These are phyloP conservation scores for Amanita muscaria DNA, from an alignment of 768 basidiomycete genomes.

Conservation along the genomic window DNA sequence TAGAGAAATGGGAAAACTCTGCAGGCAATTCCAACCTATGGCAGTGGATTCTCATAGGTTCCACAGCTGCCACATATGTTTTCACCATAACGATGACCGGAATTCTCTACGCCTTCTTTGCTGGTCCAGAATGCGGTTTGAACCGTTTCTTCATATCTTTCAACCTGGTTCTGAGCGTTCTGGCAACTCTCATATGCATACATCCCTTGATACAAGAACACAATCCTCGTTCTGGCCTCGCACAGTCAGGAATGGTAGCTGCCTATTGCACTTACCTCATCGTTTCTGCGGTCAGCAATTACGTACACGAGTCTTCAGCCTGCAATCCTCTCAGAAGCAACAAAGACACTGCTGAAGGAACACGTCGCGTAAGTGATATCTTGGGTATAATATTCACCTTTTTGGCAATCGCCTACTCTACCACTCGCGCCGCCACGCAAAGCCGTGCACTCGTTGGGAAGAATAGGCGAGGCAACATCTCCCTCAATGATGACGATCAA, in stretches of 20 bases:
- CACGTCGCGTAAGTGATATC: conserved; percentile 79
- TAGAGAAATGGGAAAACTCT: conserved; percentile 89
- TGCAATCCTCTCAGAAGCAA: conserved; percentile 85
- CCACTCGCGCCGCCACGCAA: conserved; percentile 91
- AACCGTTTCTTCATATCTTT: conserved; percentile 98
- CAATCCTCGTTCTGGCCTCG: conserved; percentile 91
- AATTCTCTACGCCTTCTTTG: conserved; percentile 88
- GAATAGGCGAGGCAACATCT: conserved; percentile 54
- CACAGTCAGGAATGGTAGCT: conserved; percentile 95
- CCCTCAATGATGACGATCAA: conserved; percentile 45
- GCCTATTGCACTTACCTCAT: conserved; percentile 95
- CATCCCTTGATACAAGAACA: conserved; percentile 83
- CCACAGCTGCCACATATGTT: conserved; percentile 83
- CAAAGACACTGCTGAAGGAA: conserved; percentile 42
- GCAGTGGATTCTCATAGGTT: conserved; percentile 94
- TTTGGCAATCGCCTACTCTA: conserved; percentile 96
- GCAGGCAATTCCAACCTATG: conserved; percentile 69
- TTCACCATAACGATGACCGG: conserved; percentile 80
- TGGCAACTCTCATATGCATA: conserved; percentile 77
- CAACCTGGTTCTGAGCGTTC: conserved; percentile 74
- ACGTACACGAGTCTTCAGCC: conserved; percentile 56
- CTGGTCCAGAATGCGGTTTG: conserved; percentile 74
- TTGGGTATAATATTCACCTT: conserved; percentile 95
- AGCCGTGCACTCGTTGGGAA: conserved; percentile 82
- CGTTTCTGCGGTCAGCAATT: conserved; percentile 89